Percentiles rank a stretch among this genome's conserved stretches.
phyloP scores from a whole-genome alignment of 495 filamentous ascomycete genomes.

The Halenospora varia region DNA sequence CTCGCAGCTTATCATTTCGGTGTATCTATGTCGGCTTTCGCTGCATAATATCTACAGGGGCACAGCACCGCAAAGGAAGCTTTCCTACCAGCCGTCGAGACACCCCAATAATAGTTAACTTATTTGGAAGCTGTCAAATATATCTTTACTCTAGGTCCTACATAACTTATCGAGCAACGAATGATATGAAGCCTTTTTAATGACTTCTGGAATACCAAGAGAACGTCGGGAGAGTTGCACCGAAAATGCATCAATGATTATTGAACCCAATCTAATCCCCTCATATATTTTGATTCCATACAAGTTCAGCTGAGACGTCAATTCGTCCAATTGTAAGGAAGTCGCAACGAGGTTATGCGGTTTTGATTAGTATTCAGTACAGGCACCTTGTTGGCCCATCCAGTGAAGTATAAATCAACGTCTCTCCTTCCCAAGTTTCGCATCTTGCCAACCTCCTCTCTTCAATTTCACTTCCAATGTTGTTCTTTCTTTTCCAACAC shows the following conservation, averaged over 20 bases:
- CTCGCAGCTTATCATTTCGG: too few relatives aligned
- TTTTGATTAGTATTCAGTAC: not conserved
- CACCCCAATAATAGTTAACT: too few relatives aligned
- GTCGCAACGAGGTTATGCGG: not conserved
- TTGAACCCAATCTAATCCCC: not conserved
- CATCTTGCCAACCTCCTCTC: not conserved
- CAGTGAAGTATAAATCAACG: not conserved
- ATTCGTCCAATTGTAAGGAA: not conserved
- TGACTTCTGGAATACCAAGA: too few relatives aligned
- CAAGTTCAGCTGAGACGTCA: not conserved
- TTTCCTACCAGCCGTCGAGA: too few relatives aligned
- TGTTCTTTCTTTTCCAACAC: not conserved
- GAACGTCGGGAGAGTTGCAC: too few relatives aligned
- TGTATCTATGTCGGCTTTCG: too few relatives aligned
- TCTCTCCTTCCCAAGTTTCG: not conserved
- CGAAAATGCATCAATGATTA: not conserved
- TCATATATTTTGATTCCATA: not conserved
- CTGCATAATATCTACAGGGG: too few relatives aligned
- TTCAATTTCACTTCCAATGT: not conserved
- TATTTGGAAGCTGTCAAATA: too few relatives aligned
- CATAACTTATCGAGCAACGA: too few relatives aligned
- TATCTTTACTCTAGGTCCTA: too few relatives aligned
- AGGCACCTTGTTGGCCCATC: not conserved
- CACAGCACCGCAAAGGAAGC: too few relatives aligned
- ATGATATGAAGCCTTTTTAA: too few relatives aligned